Percentiles rank a stretch among this genome's conserved stretches.
phyloP scores from a whole-genome alignment of 768 basidiomycete species.

The Boletales sp. region DNA sequence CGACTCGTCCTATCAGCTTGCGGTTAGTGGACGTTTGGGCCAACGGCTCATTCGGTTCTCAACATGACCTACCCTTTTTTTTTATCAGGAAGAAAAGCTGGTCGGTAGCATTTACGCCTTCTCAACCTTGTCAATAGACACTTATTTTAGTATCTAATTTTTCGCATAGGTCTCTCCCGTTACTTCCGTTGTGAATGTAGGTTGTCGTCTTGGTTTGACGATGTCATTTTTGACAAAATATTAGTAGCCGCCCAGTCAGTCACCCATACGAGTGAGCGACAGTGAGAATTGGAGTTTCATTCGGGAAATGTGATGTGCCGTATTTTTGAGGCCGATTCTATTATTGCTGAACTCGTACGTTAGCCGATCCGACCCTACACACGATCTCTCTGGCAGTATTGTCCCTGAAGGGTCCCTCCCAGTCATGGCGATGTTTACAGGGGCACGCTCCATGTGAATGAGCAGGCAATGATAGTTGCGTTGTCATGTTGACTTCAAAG shows the following conservation, averaged over 20 bases:
- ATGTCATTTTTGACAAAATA: background rate
- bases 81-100: background rate
- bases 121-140: background rate
- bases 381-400: constrained; percentile 15
- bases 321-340: background rate
- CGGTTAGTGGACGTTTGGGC: background rate
- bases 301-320: constrained; percentile 8
- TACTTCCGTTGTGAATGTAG: background rate
- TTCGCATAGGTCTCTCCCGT: background rate
- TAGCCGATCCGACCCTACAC: constrained; percentile 9
- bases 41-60: background rate
- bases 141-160: background rate
- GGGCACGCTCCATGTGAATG: constrained; percentile 14
- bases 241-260: constrained; percentile 7
- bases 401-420: constrained; percentile 6
- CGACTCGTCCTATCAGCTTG: background rate
- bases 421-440: constrained; percentile 19
- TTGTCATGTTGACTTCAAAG: background rate
- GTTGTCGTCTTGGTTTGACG: background rate
- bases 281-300: constrained; percentile 5
- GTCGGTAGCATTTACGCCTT: background rate
- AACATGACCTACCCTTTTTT: background rate
- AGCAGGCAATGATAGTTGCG: constrained; percentile 7
- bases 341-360: background rate
- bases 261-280: background rate